phyloP scores from a whole-genome alignment of 306 rosid genomes.

The Rosa persica region DNA sequence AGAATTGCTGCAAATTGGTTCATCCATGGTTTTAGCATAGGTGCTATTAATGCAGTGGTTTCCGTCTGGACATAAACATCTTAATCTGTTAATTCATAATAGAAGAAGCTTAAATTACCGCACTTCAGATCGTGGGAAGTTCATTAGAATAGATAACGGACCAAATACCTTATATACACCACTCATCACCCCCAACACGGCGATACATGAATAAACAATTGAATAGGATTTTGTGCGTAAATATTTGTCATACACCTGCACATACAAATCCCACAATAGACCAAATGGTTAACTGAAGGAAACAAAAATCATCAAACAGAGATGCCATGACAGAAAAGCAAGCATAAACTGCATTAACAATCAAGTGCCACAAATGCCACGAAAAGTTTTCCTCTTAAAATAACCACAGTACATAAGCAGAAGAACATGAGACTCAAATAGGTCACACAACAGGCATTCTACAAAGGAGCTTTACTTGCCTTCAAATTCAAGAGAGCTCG shows the following conservation, averaged over 20 bases:
- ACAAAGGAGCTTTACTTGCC: neutral
- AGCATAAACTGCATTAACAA: neutral
- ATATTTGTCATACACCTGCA: slow-evolving; percentile 75
- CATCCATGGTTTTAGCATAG: slow-evolving; percentile 89
- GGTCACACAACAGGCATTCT: neutral
- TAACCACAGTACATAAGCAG: neutral
- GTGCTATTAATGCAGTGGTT: slow-evolving; percentile 53
- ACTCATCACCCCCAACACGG: slow-evolving; percentile 82
- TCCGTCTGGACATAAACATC: slow-evolving; percentile 64
- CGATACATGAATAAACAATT: slow-evolving; percentile 75
- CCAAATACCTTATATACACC: slow-evolving; percentile 76
- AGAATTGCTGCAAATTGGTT: slow-evolving; percentile 68
- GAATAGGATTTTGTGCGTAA: slow-evolving; percentile 71
- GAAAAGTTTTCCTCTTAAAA: neutral
- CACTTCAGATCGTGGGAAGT: slow-evolving; percentile 21
- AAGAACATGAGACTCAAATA: neutral
- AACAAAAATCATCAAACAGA: neutral
- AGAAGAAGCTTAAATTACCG: slow-evolving; percentile 28
- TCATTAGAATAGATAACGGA: slow-evolving; percentile 26
- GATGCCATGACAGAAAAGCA: neutral
- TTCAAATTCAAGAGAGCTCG: neutral
- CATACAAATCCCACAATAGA: slow-evolving; percentile 23
- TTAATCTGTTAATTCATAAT: slow-evolving; percentile 40
- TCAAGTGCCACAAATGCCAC: neutral
- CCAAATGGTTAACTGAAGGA: slow-evolving; percentile 1